Conservation (phyloP, 371 early-diverging fungal species). For the Rhizopus sp. region DNA sequence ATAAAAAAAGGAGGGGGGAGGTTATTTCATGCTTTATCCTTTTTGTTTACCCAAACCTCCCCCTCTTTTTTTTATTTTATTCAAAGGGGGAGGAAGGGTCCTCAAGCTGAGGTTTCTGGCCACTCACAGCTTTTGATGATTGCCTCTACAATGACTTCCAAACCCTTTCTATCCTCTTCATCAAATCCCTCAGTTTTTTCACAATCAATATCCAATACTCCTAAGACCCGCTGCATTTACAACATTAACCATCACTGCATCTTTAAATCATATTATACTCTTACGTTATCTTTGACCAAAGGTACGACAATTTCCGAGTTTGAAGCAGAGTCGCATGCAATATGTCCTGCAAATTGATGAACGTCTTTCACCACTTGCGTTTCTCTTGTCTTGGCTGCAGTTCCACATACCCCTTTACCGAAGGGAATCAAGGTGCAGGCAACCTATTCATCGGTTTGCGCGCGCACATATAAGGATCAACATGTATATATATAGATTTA, state of each 20-base stretch:
- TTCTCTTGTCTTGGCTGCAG: constrained; percentile 59
- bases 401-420: constrained; percentile 90
- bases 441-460: constrained; percentile 29
- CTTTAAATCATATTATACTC: background rate
- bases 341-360: constrained; percentile 86
- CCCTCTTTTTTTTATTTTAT: background rate
- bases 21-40: background rate
- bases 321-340: constrained; percentile 90
- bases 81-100: background rate
- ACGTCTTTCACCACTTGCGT: constrained; percentile 78
- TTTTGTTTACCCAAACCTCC: background rate
- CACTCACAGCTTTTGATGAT: constrained; percentile 68
- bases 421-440: constrained; percentile 86
- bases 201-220: constrained; percentile 90
- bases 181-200: constrained; percentile 74
- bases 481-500: background rate
- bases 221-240: constrained; percentile 56
- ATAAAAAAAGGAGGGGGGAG: background rate
- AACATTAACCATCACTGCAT: too few species aligned
- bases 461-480: background rate
- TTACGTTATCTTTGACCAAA: constrained; percentile 60
- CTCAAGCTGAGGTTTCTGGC: constrained; percentile 16
- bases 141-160: constrained; percentile 70
- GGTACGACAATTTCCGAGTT: constrained; percentile 91
- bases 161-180: constrained; percentile 70